A percentile compares a stretch with the other conserved stretches of the same genome.
These are phyloP conservation scores for Purshia tridentata DNA, from an alignment of 306 rosid species.

Conservation along the genomic window DNA sequence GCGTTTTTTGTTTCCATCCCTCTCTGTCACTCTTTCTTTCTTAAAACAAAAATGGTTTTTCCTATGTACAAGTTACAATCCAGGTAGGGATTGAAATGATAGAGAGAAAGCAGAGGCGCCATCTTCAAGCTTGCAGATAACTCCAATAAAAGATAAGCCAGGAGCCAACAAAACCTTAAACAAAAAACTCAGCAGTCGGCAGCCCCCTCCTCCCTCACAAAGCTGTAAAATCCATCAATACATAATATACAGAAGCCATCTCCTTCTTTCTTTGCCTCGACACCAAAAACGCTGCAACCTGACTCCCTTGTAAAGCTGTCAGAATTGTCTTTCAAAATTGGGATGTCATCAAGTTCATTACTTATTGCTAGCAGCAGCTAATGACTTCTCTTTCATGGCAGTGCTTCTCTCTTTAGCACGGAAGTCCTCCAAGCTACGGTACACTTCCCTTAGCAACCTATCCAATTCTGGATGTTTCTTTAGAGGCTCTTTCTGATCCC, in stretches of 20 bases:
- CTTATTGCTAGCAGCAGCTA: constrained; percentile 21
- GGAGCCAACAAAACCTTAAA: constrained; percentile 39
- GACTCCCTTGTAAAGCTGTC: constrained; percentile 40
- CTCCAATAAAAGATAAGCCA: constrained; percentile 43
- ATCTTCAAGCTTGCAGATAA: constrained; percentile 49
- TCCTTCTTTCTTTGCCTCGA: constrained; percentile 47
- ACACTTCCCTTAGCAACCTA: constrained; percentile 71
- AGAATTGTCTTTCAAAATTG: constrained; percentile 55
- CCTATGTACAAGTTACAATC: constrained; percentile 36
- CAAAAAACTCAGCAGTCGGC: constrained; percentile 46
- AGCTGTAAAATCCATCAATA: constrained; percentile 38
- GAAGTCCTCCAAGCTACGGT: constrained; percentile 73
- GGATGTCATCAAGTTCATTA: constrained; percentile 37
- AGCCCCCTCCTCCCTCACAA: constrained; percentile 32
- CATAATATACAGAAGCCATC: constrained; percentile 46
- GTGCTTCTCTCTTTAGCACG: constrained; percentile 68
- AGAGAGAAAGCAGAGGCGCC: constrained; percentile 39
- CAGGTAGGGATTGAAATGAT: constrained; percentile 23
- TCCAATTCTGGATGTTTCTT: constrained; percentile 73
- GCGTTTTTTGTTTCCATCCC: neutral
- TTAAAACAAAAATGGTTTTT: neutral
- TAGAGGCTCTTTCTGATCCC: constrained; percentile 51
- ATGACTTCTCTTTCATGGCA: constrained; percentile 36
- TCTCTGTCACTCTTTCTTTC: neutral
- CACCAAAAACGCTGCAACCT: constrained; percentile 46